Conservation (phyloP, 495 filamentous ascomycete species). For the Neurospora sp. region DNA sequence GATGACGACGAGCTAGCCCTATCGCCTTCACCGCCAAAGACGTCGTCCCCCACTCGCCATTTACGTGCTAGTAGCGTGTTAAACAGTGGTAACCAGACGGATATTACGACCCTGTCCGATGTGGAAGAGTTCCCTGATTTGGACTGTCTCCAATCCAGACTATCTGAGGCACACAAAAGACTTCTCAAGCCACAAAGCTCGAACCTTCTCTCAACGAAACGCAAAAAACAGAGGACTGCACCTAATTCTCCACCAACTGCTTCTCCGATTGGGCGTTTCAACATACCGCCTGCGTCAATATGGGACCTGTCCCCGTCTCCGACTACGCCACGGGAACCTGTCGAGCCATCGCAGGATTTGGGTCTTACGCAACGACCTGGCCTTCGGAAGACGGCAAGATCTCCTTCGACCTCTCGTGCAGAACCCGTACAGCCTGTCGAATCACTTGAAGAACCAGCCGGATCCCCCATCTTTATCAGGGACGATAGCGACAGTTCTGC, state of each 20-base stretch:
- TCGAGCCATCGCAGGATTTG: slow-evolving; percentile 4
- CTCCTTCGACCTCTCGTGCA: background rate
- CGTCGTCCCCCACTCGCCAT: slow-evolving; percentile 9
- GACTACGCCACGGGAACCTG: background rate
- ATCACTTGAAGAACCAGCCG: background rate
- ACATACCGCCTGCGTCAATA: slow-evolving; percentile 4
- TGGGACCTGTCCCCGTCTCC: slow-evolving; percentile 19
- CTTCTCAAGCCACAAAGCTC: slow-evolving; percentile 14
- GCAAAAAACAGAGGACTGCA: slow-evolving; percentile 12
- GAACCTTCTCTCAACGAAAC: slow-evolving; percentile 7
- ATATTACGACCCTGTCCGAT: slow-evolving; percentile 20
- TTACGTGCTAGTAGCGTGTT: slow-evolving; percentile 16
- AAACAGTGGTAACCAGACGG: slow-evolving; percentile 15
- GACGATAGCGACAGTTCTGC: slow-evolving; percentile 5
- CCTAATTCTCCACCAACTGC: slow-evolving; percentile 11
- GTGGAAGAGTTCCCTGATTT: slow-evolving; percentile 32
- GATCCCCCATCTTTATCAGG: slow-evolving; percentile 8
- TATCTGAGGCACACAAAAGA: slow-evolving; percentile 1
- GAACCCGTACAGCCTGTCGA: background rate
- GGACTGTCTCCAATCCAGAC: slow-evolving; percentile 13
- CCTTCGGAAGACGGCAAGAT: background rate
- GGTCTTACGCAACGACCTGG: background rate
- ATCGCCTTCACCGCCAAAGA: slow-evolving; percentile 19
- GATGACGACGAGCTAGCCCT: slow-evolving; percentile 15
- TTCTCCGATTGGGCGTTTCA: slow-evolving; percentile 10